These are phyloP conservation scores for Besnoitia besnoiti DNA, from an alignment of 169 alveolate genomes.

Conservation along the genomic window DNA sequence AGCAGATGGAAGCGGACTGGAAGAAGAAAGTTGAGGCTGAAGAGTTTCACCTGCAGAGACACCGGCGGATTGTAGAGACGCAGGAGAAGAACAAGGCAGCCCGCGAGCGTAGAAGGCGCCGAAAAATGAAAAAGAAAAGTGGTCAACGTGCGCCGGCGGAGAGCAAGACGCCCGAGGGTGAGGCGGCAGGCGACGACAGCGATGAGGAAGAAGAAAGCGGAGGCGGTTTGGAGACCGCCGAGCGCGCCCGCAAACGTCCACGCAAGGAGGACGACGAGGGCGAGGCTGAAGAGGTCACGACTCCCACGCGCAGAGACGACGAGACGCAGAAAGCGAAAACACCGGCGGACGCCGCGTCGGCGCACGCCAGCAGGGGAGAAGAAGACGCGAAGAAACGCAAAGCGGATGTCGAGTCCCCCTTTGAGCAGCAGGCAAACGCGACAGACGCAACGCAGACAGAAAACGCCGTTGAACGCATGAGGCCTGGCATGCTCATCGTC, in stretches of 20 bases:
- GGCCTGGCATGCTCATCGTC: background rate
- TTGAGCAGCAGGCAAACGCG: background rate
- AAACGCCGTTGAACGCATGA: background rate
- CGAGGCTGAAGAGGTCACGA: background rate
- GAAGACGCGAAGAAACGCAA: background rate
- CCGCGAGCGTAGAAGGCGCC: background rate
- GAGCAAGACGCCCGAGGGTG: background rate
- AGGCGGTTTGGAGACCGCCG: background rate
- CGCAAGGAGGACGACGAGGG: background rate
- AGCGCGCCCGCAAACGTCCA: background rate
- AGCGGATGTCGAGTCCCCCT: background rate
- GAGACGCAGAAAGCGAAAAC: too few relatives aligned
- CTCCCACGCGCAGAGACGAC: background rate
- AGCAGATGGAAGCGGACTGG: slow-evolving; percentile 35
- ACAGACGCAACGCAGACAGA: background rate
- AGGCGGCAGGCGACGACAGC: background rate
- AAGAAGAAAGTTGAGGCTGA: slow-evolving; percentile 19
- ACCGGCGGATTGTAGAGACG: slow-evolving; percentile 9
- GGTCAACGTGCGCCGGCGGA: background rate
- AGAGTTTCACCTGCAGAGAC: slow-evolving; percentile 37
- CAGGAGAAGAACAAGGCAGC: slow-evolving; percentile 18
- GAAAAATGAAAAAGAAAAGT: background rate
- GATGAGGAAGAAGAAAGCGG: background rate
- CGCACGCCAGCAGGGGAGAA: background rate
- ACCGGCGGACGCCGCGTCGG: too few relatives aligned